phyloP scores from a whole-genome alignment of 1,139 yeast genomes.

The Protomyces gravidus region DNA sequence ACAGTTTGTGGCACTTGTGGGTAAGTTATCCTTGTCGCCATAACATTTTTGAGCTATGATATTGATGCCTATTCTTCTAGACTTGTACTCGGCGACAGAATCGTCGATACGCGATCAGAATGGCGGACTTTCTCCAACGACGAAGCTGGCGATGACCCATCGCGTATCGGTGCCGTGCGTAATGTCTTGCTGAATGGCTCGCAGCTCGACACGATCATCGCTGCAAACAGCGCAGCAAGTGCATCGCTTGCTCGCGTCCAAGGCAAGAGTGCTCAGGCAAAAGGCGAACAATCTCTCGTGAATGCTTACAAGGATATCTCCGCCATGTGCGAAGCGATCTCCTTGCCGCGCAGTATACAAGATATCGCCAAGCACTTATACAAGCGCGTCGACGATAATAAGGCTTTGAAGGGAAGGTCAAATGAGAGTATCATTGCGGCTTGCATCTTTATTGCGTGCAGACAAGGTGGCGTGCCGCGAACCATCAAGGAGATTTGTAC shows the following conservation, averaged over 20 bases:
- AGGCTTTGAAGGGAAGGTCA: constrained; percentile 80
- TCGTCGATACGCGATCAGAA: constrained; percentile 93
- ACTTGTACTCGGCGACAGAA: constrained; percentile 81
- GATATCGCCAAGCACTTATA: constrained; percentile 97
- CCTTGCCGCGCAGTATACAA: constrained; percentile 87
- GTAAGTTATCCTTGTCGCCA: constrained; percentile 13
- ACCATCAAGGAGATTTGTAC: constrained; percentile 96
- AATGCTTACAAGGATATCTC: constrained; percentile 88
- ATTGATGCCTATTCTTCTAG: constrained; percentile 5
- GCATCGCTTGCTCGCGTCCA: constrained; percentile 85
- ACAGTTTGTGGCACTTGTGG: constrained; percentile 97
- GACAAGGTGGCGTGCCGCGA: constrained; percentile 91
- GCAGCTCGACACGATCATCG: constrained; percentile 87
- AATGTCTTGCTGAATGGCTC: constrained; percentile 89
- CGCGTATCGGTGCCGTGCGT: constrained; percentile 99
- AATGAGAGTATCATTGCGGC: constrained; percentile 97
- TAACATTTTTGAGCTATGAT: not conserved
- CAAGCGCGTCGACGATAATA: constrained; percentile 84
- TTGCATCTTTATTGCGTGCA: constrained; percentile 87
- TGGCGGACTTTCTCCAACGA: constrained; percentile 97
- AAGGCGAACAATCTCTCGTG: constrained; percentile 78
- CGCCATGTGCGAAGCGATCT: constrained; percentile 96
- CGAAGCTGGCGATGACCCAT: constrained; percentile 96
- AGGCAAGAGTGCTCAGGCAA: constrained; percentile 76
- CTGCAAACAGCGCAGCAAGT: constrained; percentile 66